These are phyloP conservation scores for Boletus speciosus DNA, from an alignment of 768 basidiomycete species.

Conservation along the genomic window DNA sequence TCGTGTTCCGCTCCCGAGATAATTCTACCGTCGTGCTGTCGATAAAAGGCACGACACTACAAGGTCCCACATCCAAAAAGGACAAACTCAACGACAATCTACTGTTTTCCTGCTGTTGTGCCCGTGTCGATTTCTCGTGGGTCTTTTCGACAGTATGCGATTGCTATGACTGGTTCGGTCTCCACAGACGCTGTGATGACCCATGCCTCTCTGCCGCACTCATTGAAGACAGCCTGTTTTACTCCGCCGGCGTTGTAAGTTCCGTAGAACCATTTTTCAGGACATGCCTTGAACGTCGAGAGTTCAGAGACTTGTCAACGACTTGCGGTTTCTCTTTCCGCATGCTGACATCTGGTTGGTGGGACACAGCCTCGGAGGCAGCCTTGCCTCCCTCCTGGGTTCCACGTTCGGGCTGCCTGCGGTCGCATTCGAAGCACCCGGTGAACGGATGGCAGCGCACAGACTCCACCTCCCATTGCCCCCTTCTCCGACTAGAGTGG, in stretches of 20 bases:
- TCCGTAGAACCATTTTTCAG: neutral
- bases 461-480: conserved; percentile 65
- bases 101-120: conserved; percentile 92
- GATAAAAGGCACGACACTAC: conserved; percentile 86
- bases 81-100: conserved; percentile 94
- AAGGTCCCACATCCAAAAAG: conserved; percentile 81
- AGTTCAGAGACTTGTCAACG: conserved; percentile 51
- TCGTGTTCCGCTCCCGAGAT: conserved; percentile 75
- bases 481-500: conserved; percentile 7
- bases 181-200: conserved; percentile 70
- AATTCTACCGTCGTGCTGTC: conserved; percentile 83
- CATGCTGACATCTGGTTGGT: conserved; percentile 58
- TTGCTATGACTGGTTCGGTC: conserved; percentile 56
- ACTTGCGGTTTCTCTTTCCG: conserved; percentile 56
- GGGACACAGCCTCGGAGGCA: conserved; percentile 62
- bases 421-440: conserved; percentile 63
- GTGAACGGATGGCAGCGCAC: conserved; percentile 57
- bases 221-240: conserved; percentile 88
- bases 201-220: conserved; percentile 82
- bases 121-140: conserved; percentile 86
- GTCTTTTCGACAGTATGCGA: conserved; percentile 80
- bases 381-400: conserved; percentile 59
- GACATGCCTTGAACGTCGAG: conserved; percentile 7
- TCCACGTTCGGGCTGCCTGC: conserved; percentile 63
- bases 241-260: conserved; percentile 80